These are phyloP conservation scores for Saturnispora hagleri DNA, from an alignment of 805 yeast genomes.

Conservation along the genomic window DNA sequence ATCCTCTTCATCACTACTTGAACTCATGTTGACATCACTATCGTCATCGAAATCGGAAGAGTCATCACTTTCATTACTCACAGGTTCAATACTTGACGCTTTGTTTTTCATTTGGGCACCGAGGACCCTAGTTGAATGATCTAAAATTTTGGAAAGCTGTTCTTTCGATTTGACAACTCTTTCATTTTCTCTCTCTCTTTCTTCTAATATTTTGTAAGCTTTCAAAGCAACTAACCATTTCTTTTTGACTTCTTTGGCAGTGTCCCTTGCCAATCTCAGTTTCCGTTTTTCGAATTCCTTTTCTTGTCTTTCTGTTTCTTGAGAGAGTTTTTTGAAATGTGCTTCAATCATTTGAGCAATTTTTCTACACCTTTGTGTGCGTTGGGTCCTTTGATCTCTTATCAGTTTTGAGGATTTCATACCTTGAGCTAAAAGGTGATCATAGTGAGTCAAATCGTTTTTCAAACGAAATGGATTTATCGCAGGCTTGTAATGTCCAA, in stretches of 20 bases:
- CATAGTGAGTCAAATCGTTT: conserved; percentile 46
- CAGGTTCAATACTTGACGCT: conserved; percentile 15
- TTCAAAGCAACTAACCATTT: conserved; percentile 88
- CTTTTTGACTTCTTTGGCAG: conserved; percentile 76
- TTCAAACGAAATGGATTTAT: conserved; percentile 33
- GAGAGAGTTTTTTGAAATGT: conserved; percentile 77
- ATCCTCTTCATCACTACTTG: conserved; percentile 23
- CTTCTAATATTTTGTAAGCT: conserved; percentile 64
- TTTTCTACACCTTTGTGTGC: conserved; percentile 58
- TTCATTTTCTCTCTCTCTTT: conserved; percentile 69
- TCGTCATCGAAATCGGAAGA: conserved; percentile 17
- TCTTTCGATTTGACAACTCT: conserved; percentile 77
- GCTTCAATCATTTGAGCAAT: conserved; percentile 76
- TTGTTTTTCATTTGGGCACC: conserved; percentile 69
- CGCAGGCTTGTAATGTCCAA: conserved; percentile 25
- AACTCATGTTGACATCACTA: conserved; percentile 18
- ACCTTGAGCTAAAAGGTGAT: conserved; percentile 72
- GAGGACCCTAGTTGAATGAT: conserved; percentile 80
- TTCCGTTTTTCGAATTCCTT: conserved; percentile 69
- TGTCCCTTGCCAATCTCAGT: conserved; percentile 63
- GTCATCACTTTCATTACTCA: conserved; percentile 9
- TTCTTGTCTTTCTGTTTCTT: conserved; percentile 76
- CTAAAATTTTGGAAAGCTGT: conserved; percentile 78
- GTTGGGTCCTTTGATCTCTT: conserved; percentile 53
- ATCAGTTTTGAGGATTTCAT: conserved; percentile 59